Conservation (phyloP, 257 asterid genomes). For the Perilla frutescens region DNA sequence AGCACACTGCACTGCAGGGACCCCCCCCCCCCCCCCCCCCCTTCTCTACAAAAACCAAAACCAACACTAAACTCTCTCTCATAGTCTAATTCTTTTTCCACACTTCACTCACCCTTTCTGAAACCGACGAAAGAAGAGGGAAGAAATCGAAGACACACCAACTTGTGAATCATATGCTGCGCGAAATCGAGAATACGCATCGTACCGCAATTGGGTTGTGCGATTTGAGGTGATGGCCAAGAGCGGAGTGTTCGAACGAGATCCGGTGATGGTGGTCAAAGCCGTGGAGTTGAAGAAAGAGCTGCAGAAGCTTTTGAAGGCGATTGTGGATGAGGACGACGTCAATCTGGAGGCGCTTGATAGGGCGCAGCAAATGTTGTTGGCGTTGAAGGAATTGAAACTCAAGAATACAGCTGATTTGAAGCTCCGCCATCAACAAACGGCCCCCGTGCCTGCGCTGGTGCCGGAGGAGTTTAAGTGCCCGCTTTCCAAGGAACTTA, state of each 20-base stretch:
- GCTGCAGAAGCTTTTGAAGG: constrained; percentile 64
- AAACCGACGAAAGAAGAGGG: not conserved
- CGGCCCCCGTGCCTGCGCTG: constrained; percentile 17
- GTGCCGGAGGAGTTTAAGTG: constrained; percentile 89
- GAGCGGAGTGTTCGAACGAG: constrained; percentile 65
- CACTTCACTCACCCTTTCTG: constrained; percentile 42
- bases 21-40: constrained; percentile 41
- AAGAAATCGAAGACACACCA: not conserved
- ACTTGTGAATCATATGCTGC: constrained; percentile 27
- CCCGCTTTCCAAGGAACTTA: constrained; percentile 80
- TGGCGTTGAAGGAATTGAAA: constrained; percentile 65
- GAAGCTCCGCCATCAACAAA: constrained; percentile 35
- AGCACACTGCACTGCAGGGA: not conserved
- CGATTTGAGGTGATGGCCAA: constrained; percentile 68
- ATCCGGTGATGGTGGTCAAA: constrained; percentile 55
- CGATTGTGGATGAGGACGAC: constrained; percentile 67
- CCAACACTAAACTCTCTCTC: not conserved
- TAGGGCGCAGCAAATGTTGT: constrained; percentile 57
- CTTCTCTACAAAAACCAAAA: constrained; percentile 11
- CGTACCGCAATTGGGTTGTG: not conserved
- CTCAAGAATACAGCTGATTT: constrained; percentile 49
- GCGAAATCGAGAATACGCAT: not conserved
- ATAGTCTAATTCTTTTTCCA: constrained; percentile 44
- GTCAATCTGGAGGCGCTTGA: constrained; percentile 66
- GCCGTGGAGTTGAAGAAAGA: constrained; percentile 73